phyloP scores from a whole-genome alignment of 2,329 filamentous ascomycete species.

The Ophiocordyceps sinensis region DNA sequence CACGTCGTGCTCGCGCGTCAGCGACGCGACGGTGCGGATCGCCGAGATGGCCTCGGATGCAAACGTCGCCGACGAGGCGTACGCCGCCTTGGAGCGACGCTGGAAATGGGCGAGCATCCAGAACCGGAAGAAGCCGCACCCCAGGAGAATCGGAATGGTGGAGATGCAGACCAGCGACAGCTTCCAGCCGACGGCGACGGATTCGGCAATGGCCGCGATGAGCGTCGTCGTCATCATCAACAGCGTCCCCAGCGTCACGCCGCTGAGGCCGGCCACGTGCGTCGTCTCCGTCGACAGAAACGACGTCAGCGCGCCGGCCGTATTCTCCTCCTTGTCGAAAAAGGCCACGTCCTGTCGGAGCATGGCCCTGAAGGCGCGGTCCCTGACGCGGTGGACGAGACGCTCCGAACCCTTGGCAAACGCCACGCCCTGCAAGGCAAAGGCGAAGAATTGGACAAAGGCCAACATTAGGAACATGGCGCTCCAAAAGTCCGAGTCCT shows the following conservation, averaged over 20 bases:
- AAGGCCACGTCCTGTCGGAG: conserved; percentile 86
- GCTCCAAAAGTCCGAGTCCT: conserved; percentile 72
- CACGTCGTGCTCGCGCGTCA: conserved; percentile 78
- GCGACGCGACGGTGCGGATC: conserved; percentile 82
- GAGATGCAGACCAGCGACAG: conserved; percentile 69
- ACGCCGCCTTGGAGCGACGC: conserved; percentile 62
- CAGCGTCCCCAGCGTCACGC: conserved; percentile 75
- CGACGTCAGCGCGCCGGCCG: conserved; percentile 72
- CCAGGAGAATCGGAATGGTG: conserved; percentile 62
- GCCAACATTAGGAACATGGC: conserved; percentile 81
- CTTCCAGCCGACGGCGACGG: conserved; percentile 74
- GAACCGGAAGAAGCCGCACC: conserved; percentile 78
- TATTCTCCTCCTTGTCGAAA: conserved; percentile 83
- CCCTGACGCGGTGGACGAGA: conserved; percentile 69
- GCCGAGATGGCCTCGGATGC: conserved; percentile 89
- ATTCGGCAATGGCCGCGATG: conserved; percentile 54
- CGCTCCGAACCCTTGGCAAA: conserved; percentile 82
- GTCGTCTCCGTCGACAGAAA: conserved; percentile 85
- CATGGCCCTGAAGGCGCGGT: conserved; percentile 72
- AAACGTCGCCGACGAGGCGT: conserved; percentile 68
- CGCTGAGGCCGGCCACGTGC: conserved; percentile 75
- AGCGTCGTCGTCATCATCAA: conserved; percentile 70
- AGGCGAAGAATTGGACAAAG: conserved; percentile 56
- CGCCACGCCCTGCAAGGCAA: conserved; percentile 51
- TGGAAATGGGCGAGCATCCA: conserved; percentile 71